Base-by-base conservation (phyloP, 345 rosid genomes). In the Heritiera fomes region DNA sequence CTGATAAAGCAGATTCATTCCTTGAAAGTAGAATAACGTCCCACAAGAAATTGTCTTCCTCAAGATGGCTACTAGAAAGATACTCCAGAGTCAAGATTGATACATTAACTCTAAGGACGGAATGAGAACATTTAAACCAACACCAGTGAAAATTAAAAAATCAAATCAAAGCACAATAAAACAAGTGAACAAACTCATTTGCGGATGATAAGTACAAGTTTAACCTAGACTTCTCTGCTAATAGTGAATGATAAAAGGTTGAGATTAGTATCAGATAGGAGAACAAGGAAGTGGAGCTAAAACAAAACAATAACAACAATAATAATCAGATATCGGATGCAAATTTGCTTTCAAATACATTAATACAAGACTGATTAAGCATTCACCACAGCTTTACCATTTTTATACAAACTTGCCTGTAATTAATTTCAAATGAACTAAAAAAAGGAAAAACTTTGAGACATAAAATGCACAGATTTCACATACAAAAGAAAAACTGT, bases 341-440 rank as follows among this genome's bases (percentile, higher is more conserved):
- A 40, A 65, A 65, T 65, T 65, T 38, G 43, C 70, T 40, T 13
- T 64, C 69, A 64, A 60, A 60, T 60, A 30, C 38, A 61, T 28
- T 28, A 28, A 61, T 61, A 28, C 38, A 61, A 61, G 66, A 30
- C 14, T 4, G 66, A 30, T 4, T 61, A 61, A 11, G 41, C 66
- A 61, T 61, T 11, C 66, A 61, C 38, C 40, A 30, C 10, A 28
- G 38, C 65, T 28, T 61, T 61, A 64, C 46, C n/a, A 15, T 7
- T 34, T 63, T 64, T 14, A 40, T 28, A 62, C n/a, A 63, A 63
- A 63, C n/a, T 63, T 63, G 67, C 32, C 69, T 15, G 20, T 10
- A 64, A 64, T 13, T 34, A 34, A 64, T 64, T 64, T 64, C 46
- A 64, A 32, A 63, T 7, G 8, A 13, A 63, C 43, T 12, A 6